Percentiles rank a stretch among this genome's conserved stretches.
Conservation (phyloP, 805 yeast genomes). For the Metschnikowia hibisci region DNA sequence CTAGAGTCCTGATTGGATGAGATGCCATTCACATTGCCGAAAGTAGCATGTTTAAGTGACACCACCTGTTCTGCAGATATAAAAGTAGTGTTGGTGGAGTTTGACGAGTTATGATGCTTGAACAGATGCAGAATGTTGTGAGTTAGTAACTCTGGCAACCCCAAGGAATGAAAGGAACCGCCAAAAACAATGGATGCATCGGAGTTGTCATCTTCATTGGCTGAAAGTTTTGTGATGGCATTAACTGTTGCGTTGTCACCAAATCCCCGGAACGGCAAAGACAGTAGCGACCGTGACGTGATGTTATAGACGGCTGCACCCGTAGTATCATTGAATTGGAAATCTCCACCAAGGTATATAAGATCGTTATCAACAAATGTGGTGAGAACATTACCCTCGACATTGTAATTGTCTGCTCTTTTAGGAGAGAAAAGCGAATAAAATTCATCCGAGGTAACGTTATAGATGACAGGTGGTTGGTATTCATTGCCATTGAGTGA, state of each 20-base stretch:
- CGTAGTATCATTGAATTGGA: constrained; percentile 48
- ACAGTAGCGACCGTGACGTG: constrained; percentile 33
- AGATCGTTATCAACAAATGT: constrained; percentile 39
- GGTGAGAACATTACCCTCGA: constrained; percentile 33
- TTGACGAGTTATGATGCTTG: constrained; percentile 25
- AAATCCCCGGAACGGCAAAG: constrained; percentile 76
- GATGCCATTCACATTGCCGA: constrained; percentile 45
- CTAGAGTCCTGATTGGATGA: constrained; percentile 23
- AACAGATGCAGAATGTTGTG: constrained; percentile 24
- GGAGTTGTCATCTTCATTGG: constrained; percentile 17
- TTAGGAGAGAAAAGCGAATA: constrained; percentile 19
- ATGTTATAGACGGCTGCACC: constrained; percentile 67
- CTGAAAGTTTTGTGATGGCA: constrained; percentile 51
- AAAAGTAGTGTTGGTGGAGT: constrained; percentile 35
- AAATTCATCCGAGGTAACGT: constrained; percentile 24
- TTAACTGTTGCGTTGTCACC: constrained; percentile 54
- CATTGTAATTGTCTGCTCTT: constrained; percentile 15
- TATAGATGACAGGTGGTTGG: constrained; percentile 34
- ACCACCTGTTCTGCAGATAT: constrained; percentile 57
- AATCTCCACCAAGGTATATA: constrained; percentile 79
- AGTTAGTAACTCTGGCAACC: constrained; percentile 42
- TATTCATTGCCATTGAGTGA: constrained; percentile 25
- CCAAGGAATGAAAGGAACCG: constrained; percentile 67
- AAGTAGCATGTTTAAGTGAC: constrained; percentile 53
- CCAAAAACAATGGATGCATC: constrained; percentile 66